A percentile compares a stretch with the other conserved stretches of the same genome.
phyloP scores from a whole-genome alignment of 768 basidiomycete genomes.

The Suillus ampliporus region DNA sequence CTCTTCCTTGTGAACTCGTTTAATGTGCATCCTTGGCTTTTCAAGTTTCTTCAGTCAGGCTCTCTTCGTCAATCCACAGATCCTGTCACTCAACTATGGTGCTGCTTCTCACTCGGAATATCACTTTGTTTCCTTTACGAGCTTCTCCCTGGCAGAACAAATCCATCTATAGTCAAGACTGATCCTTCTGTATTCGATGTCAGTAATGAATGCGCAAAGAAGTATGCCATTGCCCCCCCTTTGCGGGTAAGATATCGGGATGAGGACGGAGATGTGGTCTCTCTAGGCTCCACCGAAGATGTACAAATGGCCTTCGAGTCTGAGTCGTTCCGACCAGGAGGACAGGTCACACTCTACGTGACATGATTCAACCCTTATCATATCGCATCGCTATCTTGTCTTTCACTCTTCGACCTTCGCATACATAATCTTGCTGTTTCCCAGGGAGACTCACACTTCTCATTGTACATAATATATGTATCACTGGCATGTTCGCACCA shows the following conservation, averaged over 20 bases:
- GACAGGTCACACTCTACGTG: slow-evolving; percentile 82
- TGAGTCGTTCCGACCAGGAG: slow-evolving; percentile 73
- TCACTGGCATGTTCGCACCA: slow-evolving; percentile 22
- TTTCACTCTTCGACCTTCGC: slow-evolving; percentile 9
- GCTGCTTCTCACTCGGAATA: slow-evolving; percentile 90
- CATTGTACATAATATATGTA: slow-evolving; percentile 21
- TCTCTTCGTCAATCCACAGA: slow-evolving; percentile 80
- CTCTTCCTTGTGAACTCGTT: slow-evolving; percentile 73
- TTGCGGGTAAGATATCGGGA: slow-evolving; percentile 90
- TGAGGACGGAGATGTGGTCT: slow-evolving; percentile 92
- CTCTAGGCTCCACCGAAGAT: slow-evolving; percentile 88
- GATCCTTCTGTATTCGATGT: slow-evolving; percentile 67
- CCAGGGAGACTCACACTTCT: slow-evolving; percentile 16
- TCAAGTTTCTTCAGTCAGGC: slow-evolving; percentile 66
- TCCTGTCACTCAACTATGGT: slow-evolving; percentile 94
- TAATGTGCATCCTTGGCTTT: slow-evolving; percentile 81
- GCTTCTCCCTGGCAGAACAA: slow-evolving; percentile 59
- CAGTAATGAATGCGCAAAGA: slow-evolving; percentile 83
- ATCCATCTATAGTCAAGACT: slow-evolving; percentile 57
- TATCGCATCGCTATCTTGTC: slow-evolving; percentile 14
- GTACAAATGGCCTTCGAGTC: slow-evolving; percentile 96
- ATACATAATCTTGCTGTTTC: slow-evolving; percentile 21
- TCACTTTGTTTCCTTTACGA: slow-evolving; percentile 97
- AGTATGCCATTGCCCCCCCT: slow-evolving; percentile 88
- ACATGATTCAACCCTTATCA: slow-evolving; percentile 48